Percentiles rank a stretch among this genome's conserved stretches.
Conservation (phyloP, 495 filamentous ascomycete genomes). For the Neurospora sp. region DNA sequence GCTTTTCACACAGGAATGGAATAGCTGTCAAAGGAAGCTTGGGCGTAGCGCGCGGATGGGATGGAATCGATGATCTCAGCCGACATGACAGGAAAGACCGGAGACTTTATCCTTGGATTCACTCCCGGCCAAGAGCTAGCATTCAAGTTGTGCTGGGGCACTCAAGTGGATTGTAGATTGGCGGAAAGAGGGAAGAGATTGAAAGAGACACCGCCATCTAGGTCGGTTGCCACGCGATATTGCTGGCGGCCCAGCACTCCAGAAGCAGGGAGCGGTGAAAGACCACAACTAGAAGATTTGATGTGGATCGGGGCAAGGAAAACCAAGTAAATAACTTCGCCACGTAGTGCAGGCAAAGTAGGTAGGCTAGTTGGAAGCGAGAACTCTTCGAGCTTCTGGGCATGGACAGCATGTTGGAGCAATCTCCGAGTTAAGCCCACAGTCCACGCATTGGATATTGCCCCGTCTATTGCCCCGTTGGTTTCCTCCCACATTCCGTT, state of each 20-base stretch:
- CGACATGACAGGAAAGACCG: no score
- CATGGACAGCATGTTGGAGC: background rate
- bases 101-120: no score
- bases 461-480: background rate
- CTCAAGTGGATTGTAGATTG: background rate
- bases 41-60: no score
- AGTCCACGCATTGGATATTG: background rate
- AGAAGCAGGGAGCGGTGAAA: background rate
- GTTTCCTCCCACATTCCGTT: background rate
- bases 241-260: no score
- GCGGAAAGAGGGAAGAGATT: background rate
- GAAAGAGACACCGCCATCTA: background rate
- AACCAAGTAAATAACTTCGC: background rate
- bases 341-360: background rate
- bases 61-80: no score
- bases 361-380: background rate
- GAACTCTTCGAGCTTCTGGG: background rate
- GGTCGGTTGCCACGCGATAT: background rate
- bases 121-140: no score
- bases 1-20: no score
- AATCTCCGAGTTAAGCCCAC: background rate
- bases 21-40: no score
- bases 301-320: background rate
- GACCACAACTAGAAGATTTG: background rate
- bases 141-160: no score